Evolutionary conservation across 805 yeast species (phyloP).

Genomic region (Sugiyamaella floridensis): DNA sequence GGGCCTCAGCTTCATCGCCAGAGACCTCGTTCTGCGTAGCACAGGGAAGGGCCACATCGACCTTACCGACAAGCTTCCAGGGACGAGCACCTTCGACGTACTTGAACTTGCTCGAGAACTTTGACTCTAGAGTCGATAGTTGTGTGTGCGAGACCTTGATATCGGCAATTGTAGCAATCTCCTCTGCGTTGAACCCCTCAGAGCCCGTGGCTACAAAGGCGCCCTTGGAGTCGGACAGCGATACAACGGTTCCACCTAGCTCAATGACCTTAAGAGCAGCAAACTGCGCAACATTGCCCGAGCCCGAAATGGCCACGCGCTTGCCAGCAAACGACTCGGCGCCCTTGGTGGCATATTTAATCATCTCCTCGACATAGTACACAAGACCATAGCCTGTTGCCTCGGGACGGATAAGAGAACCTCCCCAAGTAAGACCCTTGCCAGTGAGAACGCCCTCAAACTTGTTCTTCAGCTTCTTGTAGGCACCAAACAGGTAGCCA

Average conservation of each 20-base stretch:
- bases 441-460: constrained; percentile 98
- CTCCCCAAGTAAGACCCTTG: constrained; percentile 98
- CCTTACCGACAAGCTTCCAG: constrained; percentile 86
- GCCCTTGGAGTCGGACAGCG: constrained; percentile 94
- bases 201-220: constrained; percentile 56
- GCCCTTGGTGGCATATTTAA: constrained; percentile 84
- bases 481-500: constrained; percentile 94
- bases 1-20: constrained; percentile 93
- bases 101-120: constrained; percentile 39
- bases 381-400: constrained; percentile 98
- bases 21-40: constrained; percentile 98
- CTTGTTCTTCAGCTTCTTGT: constrained; percentile 81
- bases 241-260: constrained; percentile 91
- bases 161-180: constrained; percentile 75
- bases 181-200: constrained; percentile 77
- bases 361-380: constrained; percentile 96
- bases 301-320: constrained; percentile 93
- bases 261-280: constrained; percentile 97
- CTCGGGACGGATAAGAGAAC: constrained; percentile 97
- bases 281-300: constrained; percentile 98
- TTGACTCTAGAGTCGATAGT: constrained; percentile 27
- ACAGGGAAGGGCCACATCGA: constrained; percentile 94
- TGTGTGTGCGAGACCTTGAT: constrained; percentile 66
- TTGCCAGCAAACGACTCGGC: constrained; percentile 87
- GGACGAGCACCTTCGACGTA: constrained; percentile 94